phyloP scores from a whole-genome alignment of 2,329 filamentous ascomycete genomes.

The Lachnellula hyalina region DNA sequence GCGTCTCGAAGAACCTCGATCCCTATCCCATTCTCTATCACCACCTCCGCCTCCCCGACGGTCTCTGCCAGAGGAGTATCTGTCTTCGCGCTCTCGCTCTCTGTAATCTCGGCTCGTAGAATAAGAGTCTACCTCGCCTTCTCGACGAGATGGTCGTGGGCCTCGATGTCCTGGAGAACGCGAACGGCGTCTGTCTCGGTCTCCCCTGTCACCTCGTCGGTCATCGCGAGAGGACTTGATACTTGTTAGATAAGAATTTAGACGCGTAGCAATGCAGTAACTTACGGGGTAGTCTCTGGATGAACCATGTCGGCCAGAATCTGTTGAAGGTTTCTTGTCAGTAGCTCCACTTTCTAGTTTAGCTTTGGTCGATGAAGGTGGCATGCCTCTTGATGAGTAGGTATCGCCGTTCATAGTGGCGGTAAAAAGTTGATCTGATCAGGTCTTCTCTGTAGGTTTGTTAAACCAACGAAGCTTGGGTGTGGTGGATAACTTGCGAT shows the following conservation, averaged over 20 bases:
- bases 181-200: constrained; percentile 67
- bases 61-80: constrained; percentile 66
- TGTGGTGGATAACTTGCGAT: neutral
- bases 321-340: constrained; percentile 36
- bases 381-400: constrained; percentile 69
- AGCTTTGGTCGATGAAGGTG: constrained; percentile 26
- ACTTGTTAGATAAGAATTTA: constrained; percentile 21
- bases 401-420: constrained; percentile 76
- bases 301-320: constrained; percentile 41
- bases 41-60: constrained; percentile 47
- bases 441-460: neutral
- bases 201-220: constrained; percentile 40
- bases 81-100: constrained; percentile 88
- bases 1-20: constrained; percentile 56
- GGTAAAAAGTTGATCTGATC: constrained; percentile 1
- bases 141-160: constrained; percentile 61
- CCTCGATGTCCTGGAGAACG: constrained; percentile 75
- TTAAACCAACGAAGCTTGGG: neutral
- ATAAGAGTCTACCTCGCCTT: constrained; percentile 78
- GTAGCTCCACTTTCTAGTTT: constrained; percentile 26
- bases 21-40: constrained; percentile 74
- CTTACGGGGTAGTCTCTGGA: constrained; percentile 50
- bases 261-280: constrained; percentile 8
- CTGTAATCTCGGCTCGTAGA: constrained; percentile 89
- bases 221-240: constrained; percentile 33